A percentile compares a stretch with the other conserved stretches of the same genome.
These are phyloP conservation scores for Aspergillus bridgeri DNA, from an alignment of 495 filamentous ascomycete species.

Conservation along the genomic window DNA sequence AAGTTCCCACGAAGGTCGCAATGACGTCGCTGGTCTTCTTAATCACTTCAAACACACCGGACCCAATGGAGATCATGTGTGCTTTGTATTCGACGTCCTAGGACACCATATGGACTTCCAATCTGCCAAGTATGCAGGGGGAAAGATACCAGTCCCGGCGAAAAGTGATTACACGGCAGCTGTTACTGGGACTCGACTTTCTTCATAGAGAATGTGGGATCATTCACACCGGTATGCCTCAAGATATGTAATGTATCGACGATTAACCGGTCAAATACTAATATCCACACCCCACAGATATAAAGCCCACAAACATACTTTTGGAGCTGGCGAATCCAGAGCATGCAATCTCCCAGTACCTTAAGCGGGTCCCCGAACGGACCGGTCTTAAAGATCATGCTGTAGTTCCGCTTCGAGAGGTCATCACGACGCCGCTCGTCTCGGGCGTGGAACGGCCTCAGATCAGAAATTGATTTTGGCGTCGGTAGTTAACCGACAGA, in stretches of 20 bases:
- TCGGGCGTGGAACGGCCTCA: constrained; percentile 19
- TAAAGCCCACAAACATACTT: constrained; percentile 32
- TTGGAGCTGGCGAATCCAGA: constrained; percentile 20
- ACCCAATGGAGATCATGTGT: constrained; percentile 33
- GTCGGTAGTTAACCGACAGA: constrained; percentile 19
- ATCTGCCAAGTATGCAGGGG: constrained; percentile 14
- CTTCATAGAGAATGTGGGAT: constrained; percentile 83
- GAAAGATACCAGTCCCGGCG: constrained; percentile 61
- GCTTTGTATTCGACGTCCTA: constrained; percentile 27
- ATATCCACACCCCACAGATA: constrained; percentile 10
- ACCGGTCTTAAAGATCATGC: constrained; percentile 4
- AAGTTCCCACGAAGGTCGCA: constrained; percentile 31
- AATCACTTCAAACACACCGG: constrained; percentile 33
- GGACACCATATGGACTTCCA: constrained; percentile 22
- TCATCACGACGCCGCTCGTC: constrained; percentile 23
- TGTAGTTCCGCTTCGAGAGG: constrained; percentile 21
- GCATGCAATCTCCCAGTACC: constrained; percentile 17
- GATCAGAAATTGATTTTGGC: constrained; percentile 29
- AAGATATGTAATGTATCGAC: too few relatives aligned
- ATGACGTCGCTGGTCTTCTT: constrained; percentile 27
- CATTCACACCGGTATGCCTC: constrained; percentile 85
- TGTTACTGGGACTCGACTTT: constrained; percentile 80
- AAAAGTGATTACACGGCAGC: constrained; percentile 82
- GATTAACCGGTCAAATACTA: too few relatives aligned
- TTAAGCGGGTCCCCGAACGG: constrained; percentile 18